phyloP scores from a whole-genome alignment of 352 stramenopile species.

The Elongisporangium senticosum region DNA sequence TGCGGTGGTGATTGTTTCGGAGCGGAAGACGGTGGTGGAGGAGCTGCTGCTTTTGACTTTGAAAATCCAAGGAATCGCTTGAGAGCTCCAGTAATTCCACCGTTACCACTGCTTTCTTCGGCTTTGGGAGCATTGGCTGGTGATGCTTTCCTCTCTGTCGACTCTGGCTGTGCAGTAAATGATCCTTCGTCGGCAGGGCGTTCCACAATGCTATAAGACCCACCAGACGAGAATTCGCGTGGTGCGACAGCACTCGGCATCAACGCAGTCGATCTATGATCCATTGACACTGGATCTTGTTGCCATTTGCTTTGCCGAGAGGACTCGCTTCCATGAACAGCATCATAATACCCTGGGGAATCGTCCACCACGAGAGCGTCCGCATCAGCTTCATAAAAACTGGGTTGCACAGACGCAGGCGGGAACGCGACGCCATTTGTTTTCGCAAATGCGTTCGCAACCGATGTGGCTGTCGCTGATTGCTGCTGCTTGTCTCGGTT shows the following conservation, averaged over 20 bases:
- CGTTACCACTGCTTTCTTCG: conserved; percentile 8
- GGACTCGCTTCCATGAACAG: conserved; percentile 2
- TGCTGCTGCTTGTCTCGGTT: neutral
- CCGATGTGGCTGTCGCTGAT: neutral
- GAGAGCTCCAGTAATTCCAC: conserved; percentile 41
- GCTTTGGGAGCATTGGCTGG: neutral
- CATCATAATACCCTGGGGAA: conserved; percentile 53
- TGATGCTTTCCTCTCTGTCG: conserved; percentile 10
- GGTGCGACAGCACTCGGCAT: conserved; percentile 8
- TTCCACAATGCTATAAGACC: conserved; percentile 58
- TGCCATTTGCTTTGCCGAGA: conserved; percentile 9
- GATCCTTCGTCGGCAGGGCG: conserved; percentile 10
- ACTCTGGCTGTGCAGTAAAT: neutral
- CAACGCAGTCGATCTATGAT: neutral
- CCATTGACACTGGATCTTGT: neutral
- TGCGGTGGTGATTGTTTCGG: neutral
- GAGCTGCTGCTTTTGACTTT: conserved; percentile 10
- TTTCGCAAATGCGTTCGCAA: conserved; percentile 13
- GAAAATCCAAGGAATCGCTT: conserved; percentile 69
- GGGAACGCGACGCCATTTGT: conserved; percentile 8
- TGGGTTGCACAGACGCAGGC: conserved; percentile 10
- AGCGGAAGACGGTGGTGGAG: neutral
- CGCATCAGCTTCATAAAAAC: conserved; percentile 40
- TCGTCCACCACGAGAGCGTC: conserved; percentile 60
- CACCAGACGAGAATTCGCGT: conserved; percentile 6